phyloP scores from a whole-genome alignment of 1,284 basidiomycete species.

The Hemileia vastatrix region DNA sequence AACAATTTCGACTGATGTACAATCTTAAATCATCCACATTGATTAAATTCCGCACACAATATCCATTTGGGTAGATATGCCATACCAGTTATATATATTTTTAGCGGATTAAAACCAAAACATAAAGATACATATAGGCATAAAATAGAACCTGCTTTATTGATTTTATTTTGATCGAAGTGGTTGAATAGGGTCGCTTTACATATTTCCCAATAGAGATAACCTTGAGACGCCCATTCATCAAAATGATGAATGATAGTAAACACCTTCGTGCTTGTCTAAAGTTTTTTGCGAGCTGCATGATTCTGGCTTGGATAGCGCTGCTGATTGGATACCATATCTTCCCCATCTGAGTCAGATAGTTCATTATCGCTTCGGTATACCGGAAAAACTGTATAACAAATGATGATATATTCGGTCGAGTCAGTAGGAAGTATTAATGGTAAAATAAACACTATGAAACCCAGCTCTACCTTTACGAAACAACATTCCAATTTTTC shows the following conservation, averaged over 20 bases:
- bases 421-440: too few relatives aligned
- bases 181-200: neutral
- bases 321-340: neutral
- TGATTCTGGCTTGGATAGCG: too few relatives aligned
- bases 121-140: neutral
- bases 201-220: neutral
- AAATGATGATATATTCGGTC: neutral
- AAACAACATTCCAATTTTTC: conserved; percentile 17
- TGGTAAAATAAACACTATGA: neutral
- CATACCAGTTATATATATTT: too few relatives aligned
- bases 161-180: neutral
- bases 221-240: neutral
- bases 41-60: too few relatives aligned
- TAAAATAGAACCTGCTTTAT: neutral
- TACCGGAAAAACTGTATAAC: neutral
- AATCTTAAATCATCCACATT: too few relatives aligned
- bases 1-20: too few relatives aligned
- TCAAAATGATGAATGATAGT: neutral
- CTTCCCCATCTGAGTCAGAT: neutral
- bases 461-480: conserved; percentile 11
- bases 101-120: too few relatives aligned
- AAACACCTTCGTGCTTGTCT: neutral
- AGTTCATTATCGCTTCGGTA: neutral
- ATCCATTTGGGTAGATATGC: too few relatives aligned
- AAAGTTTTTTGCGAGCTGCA: too few relatives aligned